Evolutionary conservation across 73 alveolate species (phyloP).

Genomic region (Symbiodinium pilosum): DNA sequence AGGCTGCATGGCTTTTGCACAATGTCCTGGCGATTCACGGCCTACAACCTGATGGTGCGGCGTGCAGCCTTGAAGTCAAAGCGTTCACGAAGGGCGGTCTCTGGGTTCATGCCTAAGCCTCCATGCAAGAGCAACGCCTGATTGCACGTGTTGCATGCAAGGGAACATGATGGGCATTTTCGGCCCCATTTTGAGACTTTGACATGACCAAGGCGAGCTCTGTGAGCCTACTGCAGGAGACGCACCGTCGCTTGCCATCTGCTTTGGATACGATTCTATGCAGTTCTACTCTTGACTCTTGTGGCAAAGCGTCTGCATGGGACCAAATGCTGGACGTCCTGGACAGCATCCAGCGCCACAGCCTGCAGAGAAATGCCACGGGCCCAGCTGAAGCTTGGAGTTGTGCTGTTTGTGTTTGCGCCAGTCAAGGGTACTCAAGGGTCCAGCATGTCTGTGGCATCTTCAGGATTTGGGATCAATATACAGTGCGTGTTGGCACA

Average conservation of each 20-base stretch:
- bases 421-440: no score
- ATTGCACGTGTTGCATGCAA: not conserved
- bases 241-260: not conserved
- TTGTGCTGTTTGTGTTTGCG: no score
- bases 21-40: conserved; percentile 6
- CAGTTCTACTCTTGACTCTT: conserved; percentile 29
- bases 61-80: conserved; percentile 42
- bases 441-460: no score
- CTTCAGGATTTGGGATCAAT: no score
- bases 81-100: not conserved
- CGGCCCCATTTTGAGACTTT: no score
- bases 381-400: no score
- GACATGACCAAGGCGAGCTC: not conserved
- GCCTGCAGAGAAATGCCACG: conserved; percentile 42
- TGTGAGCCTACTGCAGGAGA: not conserved
- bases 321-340: not conserved
- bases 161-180: no score
- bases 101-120: conserved; percentile 32
- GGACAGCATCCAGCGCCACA: not conserved
- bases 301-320: conserved; percentile 60
- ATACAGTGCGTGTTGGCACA: no score
- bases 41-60: conserved; percentile 21
- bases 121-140: not conserved
- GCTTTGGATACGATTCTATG: conserved; percentile 53
- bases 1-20: conserved; percentile 14